Evolutionary conservation across 148 eudicot species (phyloP).

Genomic region (Diospyros lotus): DNA sequence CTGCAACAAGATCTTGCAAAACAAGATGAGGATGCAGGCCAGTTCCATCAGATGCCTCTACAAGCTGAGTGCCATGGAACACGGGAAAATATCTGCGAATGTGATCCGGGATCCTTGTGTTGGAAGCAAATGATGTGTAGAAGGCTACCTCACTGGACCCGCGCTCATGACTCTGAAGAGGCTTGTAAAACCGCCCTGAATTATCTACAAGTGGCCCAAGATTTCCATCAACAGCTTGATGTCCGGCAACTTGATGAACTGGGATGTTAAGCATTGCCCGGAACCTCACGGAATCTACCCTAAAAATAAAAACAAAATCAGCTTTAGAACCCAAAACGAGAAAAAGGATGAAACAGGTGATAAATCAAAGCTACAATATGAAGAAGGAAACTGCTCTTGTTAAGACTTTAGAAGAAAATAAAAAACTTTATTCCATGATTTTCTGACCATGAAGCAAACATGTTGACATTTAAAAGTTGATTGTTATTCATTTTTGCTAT

Average conservation of each 20-base stretch:
- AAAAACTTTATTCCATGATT: no score
- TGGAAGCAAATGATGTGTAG: conserved; percentile 58
- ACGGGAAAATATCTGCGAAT: conserved; percentile 68
- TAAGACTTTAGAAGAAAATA: no score
- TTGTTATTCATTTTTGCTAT: no score
- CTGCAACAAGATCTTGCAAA: conserved; percentile 46
- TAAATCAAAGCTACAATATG: no score
- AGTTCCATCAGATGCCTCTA: conserved; percentile 81
- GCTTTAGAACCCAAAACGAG: no score
- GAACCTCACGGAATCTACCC: neutral
- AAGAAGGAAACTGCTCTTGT: no score
- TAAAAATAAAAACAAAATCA: neutral
- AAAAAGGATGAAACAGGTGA: no score
- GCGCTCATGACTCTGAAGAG: conserved; percentile 74
- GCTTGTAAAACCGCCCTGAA: conserved; percentile 87
- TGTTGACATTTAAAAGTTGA: no score
- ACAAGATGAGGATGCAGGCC: conserved; percentile 73
- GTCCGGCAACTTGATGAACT: conserved; percentile 92
- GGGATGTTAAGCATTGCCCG: conserved; percentile 52
- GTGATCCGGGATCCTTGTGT: conserved; percentile 44
- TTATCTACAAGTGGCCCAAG: conserved; percentile 85
- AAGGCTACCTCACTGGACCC: conserved; percentile 69
- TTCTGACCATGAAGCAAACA: no score
- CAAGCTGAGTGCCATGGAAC: conserved; percentile 58
- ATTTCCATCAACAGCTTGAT: conserved; percentile 56